phyloP scores from a whole-genome alignment of 768 basidiomycete species.

The Butyriboletus loyo region DNA sequence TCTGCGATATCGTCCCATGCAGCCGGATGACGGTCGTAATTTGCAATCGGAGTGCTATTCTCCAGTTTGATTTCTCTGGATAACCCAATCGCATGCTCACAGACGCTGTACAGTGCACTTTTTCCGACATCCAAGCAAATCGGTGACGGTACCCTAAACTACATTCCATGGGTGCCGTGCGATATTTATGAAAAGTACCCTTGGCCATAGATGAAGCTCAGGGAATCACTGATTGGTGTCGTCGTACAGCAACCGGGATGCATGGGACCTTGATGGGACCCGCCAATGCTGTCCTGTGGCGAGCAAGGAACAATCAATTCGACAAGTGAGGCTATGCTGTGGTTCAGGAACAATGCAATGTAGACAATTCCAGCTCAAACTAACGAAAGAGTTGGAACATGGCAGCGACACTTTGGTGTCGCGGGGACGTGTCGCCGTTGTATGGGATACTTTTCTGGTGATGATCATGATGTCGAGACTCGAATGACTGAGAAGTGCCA shows the following conservation, averaged over 20 bases:
- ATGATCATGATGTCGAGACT: neutral
- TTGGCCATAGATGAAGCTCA: neutral
- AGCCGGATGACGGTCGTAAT: conserved; percentile 28
- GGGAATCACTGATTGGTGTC: neutral
- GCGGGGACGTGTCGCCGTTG: neutral
- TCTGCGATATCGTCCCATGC: neutral
- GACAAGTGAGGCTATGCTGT: neutral
- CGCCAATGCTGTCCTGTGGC: too few species aligned
- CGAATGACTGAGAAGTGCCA: too few species aligned
- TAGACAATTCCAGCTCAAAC: neutral
- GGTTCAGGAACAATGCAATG: neutral
- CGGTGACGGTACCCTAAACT: neutral
- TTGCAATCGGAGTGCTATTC: conserved; percentile 26
- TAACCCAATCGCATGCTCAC: neutral
- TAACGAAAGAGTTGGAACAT: neutral
- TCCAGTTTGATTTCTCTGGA: neutral
- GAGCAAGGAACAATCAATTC: neutral
- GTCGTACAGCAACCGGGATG: neutral
- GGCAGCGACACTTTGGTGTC: neutral
- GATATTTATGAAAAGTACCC: neutral
- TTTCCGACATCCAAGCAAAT: too few species aligned
- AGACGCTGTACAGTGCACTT: neutral
- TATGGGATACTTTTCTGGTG: neutral
- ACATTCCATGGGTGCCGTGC: neutral
- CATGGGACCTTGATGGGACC: too few species aligned